phyloP scores from a whole-genome alignment of 2,329 filamentous ascomycete genomes.

The Aspergillus ochraceoroseus region DNA sequence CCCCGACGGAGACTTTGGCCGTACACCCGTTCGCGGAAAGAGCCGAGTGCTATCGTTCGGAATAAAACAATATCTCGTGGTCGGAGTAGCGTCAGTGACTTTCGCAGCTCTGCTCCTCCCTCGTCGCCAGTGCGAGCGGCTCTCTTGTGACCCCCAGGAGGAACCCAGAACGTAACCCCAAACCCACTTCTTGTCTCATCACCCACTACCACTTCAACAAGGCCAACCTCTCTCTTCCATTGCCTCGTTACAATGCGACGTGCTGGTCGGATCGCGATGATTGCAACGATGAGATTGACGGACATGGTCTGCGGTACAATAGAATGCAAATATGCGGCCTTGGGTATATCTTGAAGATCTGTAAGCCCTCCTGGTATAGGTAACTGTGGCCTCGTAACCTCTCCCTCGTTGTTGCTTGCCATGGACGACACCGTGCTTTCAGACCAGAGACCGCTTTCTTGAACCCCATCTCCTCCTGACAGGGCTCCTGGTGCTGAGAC shows the following conservation, averaged over 20 bases:
- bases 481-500: slow-evolving; percentile 22
- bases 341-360: slow-evolving; percentile 66
- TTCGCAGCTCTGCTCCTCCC: slow-evolving; percentile 34
- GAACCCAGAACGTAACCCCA: slow-evolving; percentile 77
- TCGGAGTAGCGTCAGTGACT: slow-evolving; percentile 49
- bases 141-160: slow-evolving; percentile 32
- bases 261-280: slow-evolving; percentile 66
- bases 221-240: slow-evolving; percentile 52
- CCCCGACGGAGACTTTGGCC: slow-evolving; percentile 73
- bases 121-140: slow-evolving; percentile 7
- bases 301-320: slow-evolving; percentile 77
- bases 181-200: slow-evolving; percentile 82
- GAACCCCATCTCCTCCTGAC: slow-evolving; percentile 21
- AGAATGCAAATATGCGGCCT: slow-evolving; percentile 57
- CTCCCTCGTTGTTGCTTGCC: slow-evolving; percentile 16
- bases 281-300: slow-evolving; percentile 71
- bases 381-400: slow-evolving; percentile 12
- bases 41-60: slow-evolving; percentile 70
- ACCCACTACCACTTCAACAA: slow-evolving; percentile 74
- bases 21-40: slow-evolving; percentile 72
- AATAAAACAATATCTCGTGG: slow-evolving; percentile 73
- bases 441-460: slow-evolving; percentile 25
- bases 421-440: slow-evolving; percentile 22
- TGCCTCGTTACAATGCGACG: slow-evolving; percentile 61
- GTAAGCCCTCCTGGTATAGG: slow-evolving; percentile 49